Conservation (phyloP, 192 early-diverging fungal genomes). For the Podila horticola region DNA sequence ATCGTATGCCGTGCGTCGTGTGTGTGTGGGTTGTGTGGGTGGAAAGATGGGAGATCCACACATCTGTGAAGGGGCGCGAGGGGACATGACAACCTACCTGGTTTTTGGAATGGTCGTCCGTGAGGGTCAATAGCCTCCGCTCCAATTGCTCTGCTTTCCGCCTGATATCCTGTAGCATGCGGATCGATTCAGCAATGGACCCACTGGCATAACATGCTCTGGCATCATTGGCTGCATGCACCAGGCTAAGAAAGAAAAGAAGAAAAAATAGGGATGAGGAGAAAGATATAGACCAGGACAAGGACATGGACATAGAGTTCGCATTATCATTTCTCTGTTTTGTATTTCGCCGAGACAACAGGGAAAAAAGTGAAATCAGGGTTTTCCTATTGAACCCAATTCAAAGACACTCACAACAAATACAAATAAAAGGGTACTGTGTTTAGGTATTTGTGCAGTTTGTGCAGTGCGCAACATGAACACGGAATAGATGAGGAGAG, state of each 20-base stretch:
- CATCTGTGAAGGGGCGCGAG: too few species aligned
- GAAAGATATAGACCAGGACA: neutral
- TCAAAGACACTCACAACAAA: too few species aligned
- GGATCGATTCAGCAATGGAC: constrained; percentile 18
- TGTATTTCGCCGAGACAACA: constrained; percentile 11
- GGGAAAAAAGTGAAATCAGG: neutral
- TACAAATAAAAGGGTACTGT: too few species aligned
- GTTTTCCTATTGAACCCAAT: too few species aligned
- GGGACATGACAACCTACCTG: too few species aligned
- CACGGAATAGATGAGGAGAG: neutral
- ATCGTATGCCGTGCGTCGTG: too few species aligned
- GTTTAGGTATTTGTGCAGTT: too few species aligned
- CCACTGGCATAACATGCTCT: constrained; percentile 14
- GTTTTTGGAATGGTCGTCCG: too few species aligned
- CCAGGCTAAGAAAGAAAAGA: constrained; percentile 14
- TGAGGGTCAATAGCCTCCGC: constrained; percentile 1
- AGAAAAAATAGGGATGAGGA: neutral
- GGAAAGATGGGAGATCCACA: too few species aligned
- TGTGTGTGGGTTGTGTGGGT: too few species aligned
- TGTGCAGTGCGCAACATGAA: too few species aligned
- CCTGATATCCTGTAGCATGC: constrained; percentile 25
- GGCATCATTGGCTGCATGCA: constrained; percentile 20
- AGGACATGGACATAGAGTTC: neutral
- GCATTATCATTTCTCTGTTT: neutral
- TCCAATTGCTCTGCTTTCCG: constrained; percentile 19